Evolutionary conservation across 805 yeast species (phyloP).

Genomic region (Saccharomycopsis schoenii): DNA sequence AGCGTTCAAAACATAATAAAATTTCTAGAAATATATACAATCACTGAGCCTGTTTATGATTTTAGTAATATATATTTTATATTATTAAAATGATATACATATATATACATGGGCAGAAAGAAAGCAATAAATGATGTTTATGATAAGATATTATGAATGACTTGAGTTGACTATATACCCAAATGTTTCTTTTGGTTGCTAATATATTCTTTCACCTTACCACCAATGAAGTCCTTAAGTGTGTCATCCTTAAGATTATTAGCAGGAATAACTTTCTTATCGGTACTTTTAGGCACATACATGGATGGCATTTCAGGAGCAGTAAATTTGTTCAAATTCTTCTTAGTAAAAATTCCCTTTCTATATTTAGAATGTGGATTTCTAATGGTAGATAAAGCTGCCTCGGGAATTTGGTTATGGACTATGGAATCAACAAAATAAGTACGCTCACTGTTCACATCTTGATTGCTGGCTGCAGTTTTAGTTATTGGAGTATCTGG

Average conservation of each 20-base stretch:
- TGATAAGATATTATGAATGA: background rate
- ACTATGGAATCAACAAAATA: constrained; percentile 61
- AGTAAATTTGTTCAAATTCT: constrained; percentile 22
- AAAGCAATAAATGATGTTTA: background rate
- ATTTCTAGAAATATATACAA: too few relatives aligned
- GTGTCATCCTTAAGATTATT: constrained; percentile 39
- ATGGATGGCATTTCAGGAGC: constrained; percentile 75
- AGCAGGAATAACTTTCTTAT: constrained; percentile 53
- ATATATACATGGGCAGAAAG: background rate
- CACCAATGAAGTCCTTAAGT: constrained; percentile 45
- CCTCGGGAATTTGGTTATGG: constrained; percentile 58
- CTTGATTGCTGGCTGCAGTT: constrained; percentile 30
- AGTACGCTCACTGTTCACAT: constrained; percentile 57
- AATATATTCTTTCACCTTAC: constrained; percentile 27
- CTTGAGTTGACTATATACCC: background rate
- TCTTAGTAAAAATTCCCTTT: constrained; percentile 50
- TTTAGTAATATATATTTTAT: too few relatives aligned
- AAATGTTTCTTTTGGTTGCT: constrained; percentile 19
- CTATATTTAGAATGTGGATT: constrained; percentile 64
- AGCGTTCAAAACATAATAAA: background rate
- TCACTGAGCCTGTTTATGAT: too few relatives aligned
- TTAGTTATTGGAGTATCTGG: constrained; percentile 32
- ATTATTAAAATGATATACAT: background rate
- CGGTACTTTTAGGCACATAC: constrained; percentile 29
- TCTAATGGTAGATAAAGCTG: constrained; percentile 58